These are phyloP conservation scores for Tremella fuciformis DNA, from an alignment of 768 basidiomycete species.

Conservation along the genomic window DNA sequence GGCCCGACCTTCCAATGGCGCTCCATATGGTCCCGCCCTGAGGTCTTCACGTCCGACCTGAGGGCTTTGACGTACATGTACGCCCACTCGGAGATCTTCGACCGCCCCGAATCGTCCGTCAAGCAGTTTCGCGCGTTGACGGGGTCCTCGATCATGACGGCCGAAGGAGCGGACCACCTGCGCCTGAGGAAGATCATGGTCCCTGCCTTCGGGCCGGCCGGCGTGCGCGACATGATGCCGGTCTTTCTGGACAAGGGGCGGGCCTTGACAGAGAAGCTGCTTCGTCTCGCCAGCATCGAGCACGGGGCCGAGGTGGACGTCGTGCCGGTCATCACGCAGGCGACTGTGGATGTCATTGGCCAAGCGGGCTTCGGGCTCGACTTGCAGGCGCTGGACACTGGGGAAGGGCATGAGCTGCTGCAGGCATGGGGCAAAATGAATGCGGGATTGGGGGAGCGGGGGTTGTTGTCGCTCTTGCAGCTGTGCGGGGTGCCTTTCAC, in stretches of 20 bases:
- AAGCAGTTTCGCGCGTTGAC: not conserved
- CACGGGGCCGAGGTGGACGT: not conserved
- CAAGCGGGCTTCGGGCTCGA: constrained; percentile 68
- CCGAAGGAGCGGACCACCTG: not conserved
- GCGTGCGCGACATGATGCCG: not conserved
- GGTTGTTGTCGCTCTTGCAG: not conserved
- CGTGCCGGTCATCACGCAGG: constrained; percentile 53
- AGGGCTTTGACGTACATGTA: not conserved
- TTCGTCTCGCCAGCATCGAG: not conserved
- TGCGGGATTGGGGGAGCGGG: not conserved
- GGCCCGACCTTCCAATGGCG: not conserved
- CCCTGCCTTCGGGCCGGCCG: constrained; percentile 2
- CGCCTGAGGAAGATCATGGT: not conserved
- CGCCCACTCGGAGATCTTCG: constrained; percentile 4
- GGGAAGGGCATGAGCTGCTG: constrained; percentile 83
- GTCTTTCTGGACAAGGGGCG: not conserved
- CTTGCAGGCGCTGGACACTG: constrained; percentile 66
- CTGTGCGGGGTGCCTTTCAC: constrained; percentile 52
- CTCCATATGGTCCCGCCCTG: constrained; percentile 5
- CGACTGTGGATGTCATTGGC: constrained; percentile 71
- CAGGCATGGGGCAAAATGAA: constrained; percentile 55
- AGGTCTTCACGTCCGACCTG: constrained; percentile 1
- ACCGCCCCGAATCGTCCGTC: not conserved
- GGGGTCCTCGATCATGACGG: not conserved
- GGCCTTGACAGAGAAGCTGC: constrained; percentile 1